Evolutionary conservation across 2,329 filamentous ascomycete genomes (phyloP).

Genomic region (Pestalotiopsis sp.): DNA sequence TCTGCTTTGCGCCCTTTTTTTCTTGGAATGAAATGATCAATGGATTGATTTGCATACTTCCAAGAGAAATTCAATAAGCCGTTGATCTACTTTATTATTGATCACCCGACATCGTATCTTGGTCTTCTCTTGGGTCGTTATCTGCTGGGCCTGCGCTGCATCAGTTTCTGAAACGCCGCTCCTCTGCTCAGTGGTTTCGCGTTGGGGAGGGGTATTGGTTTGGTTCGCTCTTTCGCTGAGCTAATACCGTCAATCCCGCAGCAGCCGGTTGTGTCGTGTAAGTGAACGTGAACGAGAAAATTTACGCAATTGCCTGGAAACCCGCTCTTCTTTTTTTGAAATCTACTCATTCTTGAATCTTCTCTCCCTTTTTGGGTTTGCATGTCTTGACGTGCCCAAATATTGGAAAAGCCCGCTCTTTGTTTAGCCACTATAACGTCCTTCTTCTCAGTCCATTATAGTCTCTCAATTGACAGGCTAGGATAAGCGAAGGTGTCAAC

Average conservation of each 20-base stretch:
- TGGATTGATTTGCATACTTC: neutral
- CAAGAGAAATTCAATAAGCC: neutral
- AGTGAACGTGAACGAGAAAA: neutral
- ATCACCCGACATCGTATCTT: neutral
- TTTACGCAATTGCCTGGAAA: neutral
- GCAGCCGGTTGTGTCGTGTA: neutral
- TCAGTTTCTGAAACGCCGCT: constrained; percentile 2
- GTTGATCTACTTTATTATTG: neutral
- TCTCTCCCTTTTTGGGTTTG: neutral
- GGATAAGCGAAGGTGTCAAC: neutral
- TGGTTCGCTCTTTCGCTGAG: neutral
- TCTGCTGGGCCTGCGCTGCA: neutral
- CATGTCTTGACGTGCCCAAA: neutral
- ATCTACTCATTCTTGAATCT: neutral
- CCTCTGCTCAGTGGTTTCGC: constrained; percentile 1
- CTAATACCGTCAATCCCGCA: neutral
- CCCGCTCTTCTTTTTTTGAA: neutral
- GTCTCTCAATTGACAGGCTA: neutral
- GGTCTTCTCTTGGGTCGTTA: neutral
- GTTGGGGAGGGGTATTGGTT: neutral
- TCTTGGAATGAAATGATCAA: neutral
- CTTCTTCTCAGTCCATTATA: neutral
- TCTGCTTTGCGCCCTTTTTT: neutral
- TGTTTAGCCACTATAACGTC: neutral
- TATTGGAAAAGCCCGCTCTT: neutral